Conservation (phyloP, 345 rosid species). For the Syzygium jambos region DNA sequence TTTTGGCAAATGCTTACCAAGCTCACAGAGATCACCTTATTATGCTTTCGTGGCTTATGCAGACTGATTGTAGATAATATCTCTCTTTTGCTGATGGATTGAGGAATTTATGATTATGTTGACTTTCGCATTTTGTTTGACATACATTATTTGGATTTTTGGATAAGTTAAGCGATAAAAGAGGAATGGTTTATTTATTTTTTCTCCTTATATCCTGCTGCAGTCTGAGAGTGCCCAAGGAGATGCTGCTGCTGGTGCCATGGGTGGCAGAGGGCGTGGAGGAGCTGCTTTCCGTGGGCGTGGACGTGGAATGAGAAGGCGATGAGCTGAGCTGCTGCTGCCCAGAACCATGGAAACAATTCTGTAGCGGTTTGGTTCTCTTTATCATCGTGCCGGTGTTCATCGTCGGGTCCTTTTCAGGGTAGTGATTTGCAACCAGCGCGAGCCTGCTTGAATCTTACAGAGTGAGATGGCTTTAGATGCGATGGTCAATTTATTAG, state of each 20-base stretch:
- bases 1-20: neutral
- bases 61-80: neutral
- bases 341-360: neutral
- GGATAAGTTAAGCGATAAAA: neutral
- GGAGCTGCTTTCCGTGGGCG: constrained; percentile 64
- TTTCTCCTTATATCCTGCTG: neutral
- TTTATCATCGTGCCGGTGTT: neutral
- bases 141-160: neutral
- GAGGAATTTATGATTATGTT: neutral
- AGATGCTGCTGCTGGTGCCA: constrained; percentile 82
- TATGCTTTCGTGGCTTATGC: neutral
- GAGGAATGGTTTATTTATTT: neutral
- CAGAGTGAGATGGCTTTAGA: neutral
- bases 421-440: neutral
- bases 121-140: neutral
- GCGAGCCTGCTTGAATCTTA: neutral
- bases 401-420: neutral
- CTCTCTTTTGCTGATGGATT: neutral
- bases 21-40: neutral
- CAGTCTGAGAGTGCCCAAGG: constrained; percentile 91
- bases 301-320: constrained; percentile 98
- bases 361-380: neutral
- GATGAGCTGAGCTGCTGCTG: constrained; percentile 24
- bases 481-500: neutral
- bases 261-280: constrained; percentile 87